These are phyloP conservation scores for Backusella luteola DNA, from an alignment of 192 early-diverging fungal species.

Conservation along the genomic window DNA sequence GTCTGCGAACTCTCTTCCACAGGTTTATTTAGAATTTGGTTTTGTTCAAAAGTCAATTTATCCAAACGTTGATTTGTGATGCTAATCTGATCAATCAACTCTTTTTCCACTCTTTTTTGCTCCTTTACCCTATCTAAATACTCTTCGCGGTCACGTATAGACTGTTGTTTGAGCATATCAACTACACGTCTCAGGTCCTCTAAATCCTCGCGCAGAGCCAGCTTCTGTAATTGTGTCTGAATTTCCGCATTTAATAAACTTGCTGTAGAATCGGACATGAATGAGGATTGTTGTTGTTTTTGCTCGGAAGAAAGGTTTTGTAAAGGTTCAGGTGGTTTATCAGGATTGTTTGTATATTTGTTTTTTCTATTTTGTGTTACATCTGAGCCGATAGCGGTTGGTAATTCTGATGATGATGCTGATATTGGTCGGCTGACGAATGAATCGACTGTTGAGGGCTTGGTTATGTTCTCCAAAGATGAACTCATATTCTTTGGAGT, in stretches of 20 bases:
- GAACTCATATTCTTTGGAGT: not conserved
- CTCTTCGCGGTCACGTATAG: not conserved
- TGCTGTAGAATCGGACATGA: not conserved
- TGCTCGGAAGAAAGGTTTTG: constrained; percentile 4
- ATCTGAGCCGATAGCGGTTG: not conserved
- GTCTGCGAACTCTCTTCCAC: not conserved
- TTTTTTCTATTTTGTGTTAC: not conserved
- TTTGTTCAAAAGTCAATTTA: not conserved
- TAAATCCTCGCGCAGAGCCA: not conserved
- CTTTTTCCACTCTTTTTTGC: not conserved
- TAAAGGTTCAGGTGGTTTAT: not conserved
- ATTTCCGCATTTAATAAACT: not conserved
- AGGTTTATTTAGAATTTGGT: not conserved
- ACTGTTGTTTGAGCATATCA: not conserved
- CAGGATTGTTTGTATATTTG: not conserved
- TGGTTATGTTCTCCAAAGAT: not conserved
- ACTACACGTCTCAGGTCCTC: not conserved
- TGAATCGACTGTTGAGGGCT: not conserved
- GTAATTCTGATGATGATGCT: not conserved
- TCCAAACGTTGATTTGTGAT: not conserved
- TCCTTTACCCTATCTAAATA: not conserved
- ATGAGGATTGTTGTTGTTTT: not conserved
- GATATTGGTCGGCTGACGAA: not conserved
- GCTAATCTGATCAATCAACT: not conserved
- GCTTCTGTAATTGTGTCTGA: not conserved